phyloP scores from a whole-genome alignment of 192 early-diverging fungal species.

The Jimgerdemannia lactiflua region DNA sequence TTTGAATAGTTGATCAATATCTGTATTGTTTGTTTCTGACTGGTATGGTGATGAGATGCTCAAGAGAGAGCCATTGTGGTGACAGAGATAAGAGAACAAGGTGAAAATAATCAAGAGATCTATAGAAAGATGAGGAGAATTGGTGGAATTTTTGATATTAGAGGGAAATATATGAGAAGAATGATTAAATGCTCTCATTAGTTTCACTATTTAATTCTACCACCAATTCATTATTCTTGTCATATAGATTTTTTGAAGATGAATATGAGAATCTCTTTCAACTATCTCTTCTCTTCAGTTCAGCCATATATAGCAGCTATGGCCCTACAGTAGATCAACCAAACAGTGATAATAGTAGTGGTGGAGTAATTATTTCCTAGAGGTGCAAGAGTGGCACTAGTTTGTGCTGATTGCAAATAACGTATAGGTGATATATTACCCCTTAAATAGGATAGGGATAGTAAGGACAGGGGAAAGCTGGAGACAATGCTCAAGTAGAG shows the following conservation, averaged over 20 bases:
- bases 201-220: too few species aligned
- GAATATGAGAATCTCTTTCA: constrained; percentile 30
- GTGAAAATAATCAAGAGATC: constrained; percentile 26
- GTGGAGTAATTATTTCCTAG: constrained; percentile 28
- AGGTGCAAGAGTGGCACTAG: constrained; percentile 31
- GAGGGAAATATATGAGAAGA: too few species aligned
- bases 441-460: constrained; percentile 5
- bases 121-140: constrained; percentile 27
- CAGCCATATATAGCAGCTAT: constrained; percentile 7
- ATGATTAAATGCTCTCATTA: too few species aligned
- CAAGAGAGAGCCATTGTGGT: constrained; percentile 1
- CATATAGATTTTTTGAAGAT: constrained; percentile 31
- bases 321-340: not conserved
- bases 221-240: too few species aligned
- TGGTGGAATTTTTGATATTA: too few species aligned
- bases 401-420: constrained; percentile 32
- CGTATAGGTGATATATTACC: constrained; percentile 31
- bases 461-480: constrained; percentile 23
- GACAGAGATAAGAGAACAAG: constrained; percentile 25
- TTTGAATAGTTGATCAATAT: too few species aligned
- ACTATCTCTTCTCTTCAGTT: constrained; percentile 17
- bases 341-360: too few species aligned
- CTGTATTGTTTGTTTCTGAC: too few species aligned
- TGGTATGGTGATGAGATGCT: not conserved
- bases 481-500: constrained; percentile 35